Percentiles rank a stretch among this genome's conserved stretches.
These are phyloP conservation scores for Lecanicillium sp. DNA, from an alignment of 2,329 filamentous ascomycete species.

Conservation along the genomic window DNA sequence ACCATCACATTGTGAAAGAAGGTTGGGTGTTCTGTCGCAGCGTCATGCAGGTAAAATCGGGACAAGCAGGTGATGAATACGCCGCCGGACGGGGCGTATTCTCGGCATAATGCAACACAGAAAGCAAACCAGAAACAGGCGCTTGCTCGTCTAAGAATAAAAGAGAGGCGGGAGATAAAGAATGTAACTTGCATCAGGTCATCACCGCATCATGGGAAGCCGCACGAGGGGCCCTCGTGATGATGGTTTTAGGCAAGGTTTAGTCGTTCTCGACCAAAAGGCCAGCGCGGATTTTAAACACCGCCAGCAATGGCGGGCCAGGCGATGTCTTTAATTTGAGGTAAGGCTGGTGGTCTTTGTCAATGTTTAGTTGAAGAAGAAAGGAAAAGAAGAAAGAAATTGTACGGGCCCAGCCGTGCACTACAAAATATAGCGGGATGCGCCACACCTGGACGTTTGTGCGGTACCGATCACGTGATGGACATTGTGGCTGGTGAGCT, in stretches of 20 bases:
- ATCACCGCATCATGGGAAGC: conserved; percentile 60
- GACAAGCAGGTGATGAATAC: too few relatives aligned
- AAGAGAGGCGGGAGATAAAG: conserved; percentile 1
- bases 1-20: conserved; percentile 5
- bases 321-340: conserved; percentile 29
- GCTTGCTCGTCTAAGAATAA: too few relatives aligned
- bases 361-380: conserved; percentile 19
- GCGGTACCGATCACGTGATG: too few relatives aligned
- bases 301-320: conserved; percentile 36
- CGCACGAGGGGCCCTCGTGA: conserved; percentile 59
- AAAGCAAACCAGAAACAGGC: conserved; percentile 4
- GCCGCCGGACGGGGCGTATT: too few relatives aligned
- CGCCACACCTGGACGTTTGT: too few relatives aligned
- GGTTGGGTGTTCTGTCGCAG: too few relatives aligned
- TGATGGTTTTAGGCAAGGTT: conserved; percentile 60
- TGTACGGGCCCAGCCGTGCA: too few relatives aligned
- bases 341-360: conserved; percentile 31
- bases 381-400: conserved; percentile 19
- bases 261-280: conserved; percentile 51
- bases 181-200: conserved; percentile 60
- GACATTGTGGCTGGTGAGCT: too few relatives aligned
- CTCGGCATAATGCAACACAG: too few relatives aligned
- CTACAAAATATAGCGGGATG: too few relatives aligned
- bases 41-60: too few relatives aligned
- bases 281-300: conserved; percentile 28